Base-by-base conservation (phyloP, 257 asterid genomes). In the Salvia hispanica region DNA sequence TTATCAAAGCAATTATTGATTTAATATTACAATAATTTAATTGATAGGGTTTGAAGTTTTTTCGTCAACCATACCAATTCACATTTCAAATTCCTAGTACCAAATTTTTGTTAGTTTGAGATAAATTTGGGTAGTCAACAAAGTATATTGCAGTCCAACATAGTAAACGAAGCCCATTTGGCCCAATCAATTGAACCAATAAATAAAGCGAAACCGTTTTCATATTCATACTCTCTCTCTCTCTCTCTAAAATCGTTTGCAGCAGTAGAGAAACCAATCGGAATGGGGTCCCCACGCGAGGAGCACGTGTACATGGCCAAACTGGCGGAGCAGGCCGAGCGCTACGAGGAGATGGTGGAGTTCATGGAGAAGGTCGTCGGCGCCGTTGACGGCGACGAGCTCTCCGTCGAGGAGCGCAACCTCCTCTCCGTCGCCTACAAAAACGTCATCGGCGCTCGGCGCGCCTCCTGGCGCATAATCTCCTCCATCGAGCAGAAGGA, bases 331-430 rank as follows among this genome's bases (percentile, higher is more conserved):
- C 95, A 90, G 76, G 94, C 97, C 33, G 97, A 90, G 77, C 95
- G 97, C 52, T 90, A 88, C 76, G 97, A 90, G 57, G 97, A 90
- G 75, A 90, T 90, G 97, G 97, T 90, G 2, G 95, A 86, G 64
- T 90, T 84, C 89, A 90, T 90, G 97, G 95, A 88, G 74, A 84
- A 90, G 70, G 96, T 90, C 44, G 96, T 88, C 74, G 66, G 87
- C 46, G 82, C 95, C 47, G 74, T 83, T 36, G 88, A 83, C 75
- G 82, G 82, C 77, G 87, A 82, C 28, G 87, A 82, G 74, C 84
- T 82, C 46, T 58, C 87, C 42, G 82, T 82, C 6, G 87, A 82
- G 81, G 86, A 81, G 78, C 86, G 86, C 60, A 81, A 81, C 78
- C 86, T 81, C 58, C 81, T 81, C 55, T 81, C 84, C 55, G 86